These are phyloP conservation scores for Zygoascus ofunaensis DNA, from an alignment of 805 yeast species.

Conservation along the genomic window DNA sequence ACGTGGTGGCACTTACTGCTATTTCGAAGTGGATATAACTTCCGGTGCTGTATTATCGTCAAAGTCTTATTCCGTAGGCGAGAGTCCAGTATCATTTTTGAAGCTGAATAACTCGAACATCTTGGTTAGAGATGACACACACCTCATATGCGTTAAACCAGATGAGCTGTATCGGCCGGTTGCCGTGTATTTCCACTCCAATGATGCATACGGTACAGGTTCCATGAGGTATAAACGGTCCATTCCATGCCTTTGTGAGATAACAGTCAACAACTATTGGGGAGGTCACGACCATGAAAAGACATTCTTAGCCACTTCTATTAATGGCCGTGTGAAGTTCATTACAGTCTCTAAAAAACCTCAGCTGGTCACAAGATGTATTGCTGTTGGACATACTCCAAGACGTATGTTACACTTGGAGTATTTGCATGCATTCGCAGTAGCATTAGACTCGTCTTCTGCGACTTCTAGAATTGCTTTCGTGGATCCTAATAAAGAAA, in stretches of 20 bases:
- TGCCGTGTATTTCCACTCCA: background rate
- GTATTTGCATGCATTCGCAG: constrained; percentile 11
- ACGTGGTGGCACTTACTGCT: background rate
- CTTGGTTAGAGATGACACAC: background rate
- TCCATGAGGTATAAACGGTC: background rate
- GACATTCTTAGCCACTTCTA: constrained; percentile 7
- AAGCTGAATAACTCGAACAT: background rate
- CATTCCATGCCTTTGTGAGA: background rate
- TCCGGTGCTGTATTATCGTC: background rate
- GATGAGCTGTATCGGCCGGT: background rate
- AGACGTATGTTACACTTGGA: constrained; percentile 12
- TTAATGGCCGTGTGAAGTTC: constrained; percentile 8
- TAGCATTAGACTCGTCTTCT: constrained; percentile 3
- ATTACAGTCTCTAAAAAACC: constrained; percentile 6
- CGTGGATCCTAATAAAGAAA: constrained; percentile 9
- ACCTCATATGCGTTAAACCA: background rate
- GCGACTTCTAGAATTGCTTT: constrained; percentile 3
- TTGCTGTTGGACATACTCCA: constrained; percentile 10
- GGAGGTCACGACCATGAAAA: background rate
- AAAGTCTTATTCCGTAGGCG: background rate
- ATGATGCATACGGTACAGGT: background rate
- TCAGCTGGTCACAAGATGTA: constrained; percentile 2
- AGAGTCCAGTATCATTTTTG: background rate
- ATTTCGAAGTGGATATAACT: background rate
- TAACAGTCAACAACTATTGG: constrained; percentile 3